These are phyloP conservation scores for Lipomyces yamadae DNA, from an alignment of 805 yeast genomes.

Conservation along the genomic window DNA sequence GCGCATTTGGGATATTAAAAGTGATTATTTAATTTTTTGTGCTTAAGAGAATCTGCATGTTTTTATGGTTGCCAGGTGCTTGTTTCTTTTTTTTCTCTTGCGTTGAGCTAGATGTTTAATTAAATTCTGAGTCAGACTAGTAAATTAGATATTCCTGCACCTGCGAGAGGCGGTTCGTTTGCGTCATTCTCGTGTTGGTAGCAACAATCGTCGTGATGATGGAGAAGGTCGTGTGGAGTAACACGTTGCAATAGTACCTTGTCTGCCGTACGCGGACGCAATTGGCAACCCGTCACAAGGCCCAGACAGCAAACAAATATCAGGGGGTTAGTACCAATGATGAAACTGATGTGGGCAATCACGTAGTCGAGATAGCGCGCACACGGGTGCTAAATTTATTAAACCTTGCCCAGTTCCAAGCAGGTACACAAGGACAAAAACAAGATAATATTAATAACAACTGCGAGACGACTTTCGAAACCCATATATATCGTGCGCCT, in stretches of 20 bases:
- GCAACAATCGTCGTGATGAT: no score
- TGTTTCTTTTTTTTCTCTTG: neutral
- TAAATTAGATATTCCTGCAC: neutral
- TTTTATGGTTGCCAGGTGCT: neutral
- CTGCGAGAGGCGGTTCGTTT: neutral
- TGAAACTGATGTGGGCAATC: neutral
- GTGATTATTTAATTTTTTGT: neutral
- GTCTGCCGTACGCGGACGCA: neutral
- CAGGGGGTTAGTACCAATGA: neutral
- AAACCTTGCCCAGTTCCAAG: no score
- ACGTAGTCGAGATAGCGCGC: no score
- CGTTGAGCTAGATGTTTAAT: neutral
- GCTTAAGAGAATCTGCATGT: neutral
- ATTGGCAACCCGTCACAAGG: neutral
- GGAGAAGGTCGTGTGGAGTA: no score
- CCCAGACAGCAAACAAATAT: neutral
- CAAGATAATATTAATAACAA: no score
- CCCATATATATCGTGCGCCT: no score
- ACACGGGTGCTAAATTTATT: no score
- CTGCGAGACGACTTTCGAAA: no score
- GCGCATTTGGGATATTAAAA: conserved; percentile 3
- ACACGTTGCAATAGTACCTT: no score
- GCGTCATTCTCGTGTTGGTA: no score
- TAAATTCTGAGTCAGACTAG: neutral
- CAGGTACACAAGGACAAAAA: no score